Conservation (phyloP, 805 yeast species). For the Lachancea nothofagi region DNA sequence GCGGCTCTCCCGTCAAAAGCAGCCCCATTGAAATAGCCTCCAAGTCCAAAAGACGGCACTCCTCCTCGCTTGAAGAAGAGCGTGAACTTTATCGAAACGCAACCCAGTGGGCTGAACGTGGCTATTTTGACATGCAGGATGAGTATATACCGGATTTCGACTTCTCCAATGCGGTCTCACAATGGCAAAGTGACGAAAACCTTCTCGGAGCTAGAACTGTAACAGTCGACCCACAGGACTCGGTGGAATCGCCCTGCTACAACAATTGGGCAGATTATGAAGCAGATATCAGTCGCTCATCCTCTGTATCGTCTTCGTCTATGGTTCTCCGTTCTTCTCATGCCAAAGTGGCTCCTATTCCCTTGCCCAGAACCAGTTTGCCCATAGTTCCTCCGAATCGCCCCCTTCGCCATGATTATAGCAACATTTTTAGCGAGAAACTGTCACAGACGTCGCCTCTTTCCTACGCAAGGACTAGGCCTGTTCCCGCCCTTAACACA, state of each 20-base stretch:
- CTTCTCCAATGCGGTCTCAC: conserved; percentile 42
- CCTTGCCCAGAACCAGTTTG: conserved; percentile 7
- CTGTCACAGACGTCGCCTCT: not conserved
- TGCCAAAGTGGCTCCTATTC: conserved; percentile 13
- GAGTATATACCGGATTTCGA: conserved; percentile 73
- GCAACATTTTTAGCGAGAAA: not conserved
- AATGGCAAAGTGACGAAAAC: conserved; percentile 40
- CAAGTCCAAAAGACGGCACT: conserved; percentile 6
- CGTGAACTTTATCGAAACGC: conserved; percentile 1
- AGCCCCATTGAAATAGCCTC: conserved; percentile 4
- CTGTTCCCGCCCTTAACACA: conserved; percentile 3
- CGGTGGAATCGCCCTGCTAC: conserved; percentile 1
- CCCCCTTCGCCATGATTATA: conserved; percentile 1
- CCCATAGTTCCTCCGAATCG: conserved; percentile 1
- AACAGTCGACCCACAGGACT: not conserved
- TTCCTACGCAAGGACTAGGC: not conserved
- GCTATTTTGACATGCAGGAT: conserved; percentile 51
- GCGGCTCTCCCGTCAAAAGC: not conserved
- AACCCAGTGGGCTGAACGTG: not conserved
- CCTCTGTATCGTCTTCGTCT: conserved; percentile 8
- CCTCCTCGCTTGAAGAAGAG: conserved; percentile 5
- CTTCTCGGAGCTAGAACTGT: not conserved
- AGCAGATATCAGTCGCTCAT: conserved; percentile 4
- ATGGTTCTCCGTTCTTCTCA: conserved; percentile 5
- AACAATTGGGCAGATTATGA: conserved; percentile 8